Evolutionary conservation across 495 filamentous ascomycete genomes (phyloP).

Genomic region (Neurospora sp.): DNA sequence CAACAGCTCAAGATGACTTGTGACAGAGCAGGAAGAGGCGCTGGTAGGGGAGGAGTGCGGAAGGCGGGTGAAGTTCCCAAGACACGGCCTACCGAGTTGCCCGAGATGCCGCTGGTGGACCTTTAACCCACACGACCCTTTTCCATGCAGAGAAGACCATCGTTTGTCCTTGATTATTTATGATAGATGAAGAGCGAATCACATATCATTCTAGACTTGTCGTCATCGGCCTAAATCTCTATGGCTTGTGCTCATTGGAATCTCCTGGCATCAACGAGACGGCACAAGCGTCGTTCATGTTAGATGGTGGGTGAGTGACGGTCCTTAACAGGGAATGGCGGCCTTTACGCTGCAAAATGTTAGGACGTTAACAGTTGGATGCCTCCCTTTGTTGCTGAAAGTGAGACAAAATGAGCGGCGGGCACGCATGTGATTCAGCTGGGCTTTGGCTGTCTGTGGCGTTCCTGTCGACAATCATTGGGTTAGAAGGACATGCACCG

Average conservation of each 20-base stretch:
- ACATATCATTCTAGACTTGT: not conserved
- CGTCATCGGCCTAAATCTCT: not conserved
- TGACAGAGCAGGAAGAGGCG: conserved; percentile 2
- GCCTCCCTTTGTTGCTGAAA: not conserved
- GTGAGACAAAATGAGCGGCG: not conserved
- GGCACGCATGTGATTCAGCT: not conserved
- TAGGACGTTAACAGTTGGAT: not conserved
- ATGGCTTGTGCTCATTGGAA: not conserved
- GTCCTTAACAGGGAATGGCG: not conserved
- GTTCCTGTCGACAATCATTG: not conserved
- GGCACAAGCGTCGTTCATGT: not conserved
- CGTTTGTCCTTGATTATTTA: not conserved
- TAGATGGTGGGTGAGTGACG: not conserved
- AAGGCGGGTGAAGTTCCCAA: conserved; percentile 3
- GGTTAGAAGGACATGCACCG: conserved; percentile 4
- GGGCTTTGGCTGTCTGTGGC: not conserved
- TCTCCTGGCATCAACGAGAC: not conserved
- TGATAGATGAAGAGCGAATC: not conserved
- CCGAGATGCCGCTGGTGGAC: not conserved
- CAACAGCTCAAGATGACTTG: conserved; percentile 3
- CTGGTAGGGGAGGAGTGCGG: not conserved
- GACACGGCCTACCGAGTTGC: conserved; percentile 1
- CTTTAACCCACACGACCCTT: not conserved
- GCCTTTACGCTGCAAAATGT: not conserved
- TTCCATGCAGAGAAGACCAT: not conserved